A percentile compares a stretch with the other conserved stretches of the same genome.
Conservation (phyloP, 306 rosid species). For the Sesbania bispinosa region DNA sequence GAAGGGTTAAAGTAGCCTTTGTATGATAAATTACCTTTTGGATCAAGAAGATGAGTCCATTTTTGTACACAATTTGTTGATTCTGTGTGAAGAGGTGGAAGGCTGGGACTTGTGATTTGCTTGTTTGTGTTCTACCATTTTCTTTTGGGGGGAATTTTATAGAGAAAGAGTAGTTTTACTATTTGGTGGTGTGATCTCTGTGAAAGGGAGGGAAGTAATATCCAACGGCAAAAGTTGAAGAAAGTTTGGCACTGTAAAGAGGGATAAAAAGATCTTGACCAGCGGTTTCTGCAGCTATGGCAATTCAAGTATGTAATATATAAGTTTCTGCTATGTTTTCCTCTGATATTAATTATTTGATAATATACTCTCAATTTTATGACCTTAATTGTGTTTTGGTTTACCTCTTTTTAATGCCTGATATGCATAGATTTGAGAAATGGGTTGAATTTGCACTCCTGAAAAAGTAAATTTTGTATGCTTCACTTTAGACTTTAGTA, state of each 20-base stretch:
- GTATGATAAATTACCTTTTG: not conserved
- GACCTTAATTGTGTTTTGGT: not conserved
- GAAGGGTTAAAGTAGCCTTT: not conserved
- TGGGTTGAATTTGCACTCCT: too few species aligned
- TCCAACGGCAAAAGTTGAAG: not conserved
- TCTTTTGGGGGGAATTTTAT: too few species aligned
- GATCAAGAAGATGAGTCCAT: slow-evolving; percentile 3
- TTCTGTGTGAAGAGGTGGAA: not conserved
- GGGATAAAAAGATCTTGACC: slow-evolving; percentile 8
- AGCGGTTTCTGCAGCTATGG: slow-evolving; percentile 37
- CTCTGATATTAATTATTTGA: not conserved
- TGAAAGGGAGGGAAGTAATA: not conserved
- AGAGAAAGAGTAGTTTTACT: too few species aligned
- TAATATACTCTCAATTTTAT: not conserved
- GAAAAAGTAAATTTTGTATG: not conserved
- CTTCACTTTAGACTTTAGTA: not conserved
- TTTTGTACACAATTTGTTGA: slow-evolving; percentile 6
- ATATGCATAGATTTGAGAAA: not conserved
- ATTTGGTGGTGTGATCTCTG: too few species aligned
- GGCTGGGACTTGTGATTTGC: not conserved
- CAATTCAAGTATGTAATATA: slow-evolving; percentile 38
- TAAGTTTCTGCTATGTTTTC: slow-evolving; percentile 15
- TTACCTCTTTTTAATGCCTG: not conserved
- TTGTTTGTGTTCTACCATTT: too few species aligned
- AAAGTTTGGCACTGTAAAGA: slow-evolving; percentile 3